Evolutionary conservation across 805 yeast species (phyloP).

Genomic region (Kodamaea kakaduensis): DNA sequence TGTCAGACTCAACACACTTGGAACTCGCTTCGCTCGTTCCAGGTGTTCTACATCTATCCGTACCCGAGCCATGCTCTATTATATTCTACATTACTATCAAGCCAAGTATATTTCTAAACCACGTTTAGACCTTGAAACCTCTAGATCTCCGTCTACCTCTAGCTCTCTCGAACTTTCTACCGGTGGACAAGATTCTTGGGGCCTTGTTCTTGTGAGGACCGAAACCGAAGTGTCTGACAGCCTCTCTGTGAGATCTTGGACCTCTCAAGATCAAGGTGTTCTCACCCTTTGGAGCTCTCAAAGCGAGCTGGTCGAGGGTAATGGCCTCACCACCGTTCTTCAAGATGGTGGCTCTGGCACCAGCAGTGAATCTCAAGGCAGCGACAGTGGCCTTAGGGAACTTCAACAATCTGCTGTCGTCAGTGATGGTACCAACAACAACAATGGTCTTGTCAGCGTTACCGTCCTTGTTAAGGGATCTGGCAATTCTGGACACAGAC

Average conservation of each 20-base stretch:
- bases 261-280: conserved; percentile 98
- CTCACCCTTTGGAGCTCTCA: conserved; percentile 99
- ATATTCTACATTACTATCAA: too few species aligned
- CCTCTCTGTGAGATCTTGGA: conserved; percentile 98
- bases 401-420: conserved; percentile 89
- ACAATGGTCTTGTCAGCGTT: conserved; percentile 90
- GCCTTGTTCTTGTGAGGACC: conserved; percentile 99
- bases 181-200: conserved; percentile 95
- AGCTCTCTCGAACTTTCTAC: conserved; percentile 99
- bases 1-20: too few species aligned
- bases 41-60: too few species aligned
- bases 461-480: conserved; percentile 77
- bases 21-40: too few species aligned
- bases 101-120: too few species aligned
- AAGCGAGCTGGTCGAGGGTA: conserved; percentile 98
- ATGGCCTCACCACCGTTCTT: conserved; percentile 99
- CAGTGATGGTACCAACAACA: conserved; percentile 99
- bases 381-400: conserved; percentile 98
- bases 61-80: too few species aligned
- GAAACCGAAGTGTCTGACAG: conserved; percentile 99
- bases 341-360: conserved; percentile 95
- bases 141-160: conserved; percentile 99
- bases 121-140: conserved; percentile 98
- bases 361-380: conserved; percentile 98
- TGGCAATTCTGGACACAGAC: conserved; percentile 85